phyloP scores from a whole-genome alignment of 2,329 filamentous ascomycete species.

The Emmonsia crescens region DNA sequence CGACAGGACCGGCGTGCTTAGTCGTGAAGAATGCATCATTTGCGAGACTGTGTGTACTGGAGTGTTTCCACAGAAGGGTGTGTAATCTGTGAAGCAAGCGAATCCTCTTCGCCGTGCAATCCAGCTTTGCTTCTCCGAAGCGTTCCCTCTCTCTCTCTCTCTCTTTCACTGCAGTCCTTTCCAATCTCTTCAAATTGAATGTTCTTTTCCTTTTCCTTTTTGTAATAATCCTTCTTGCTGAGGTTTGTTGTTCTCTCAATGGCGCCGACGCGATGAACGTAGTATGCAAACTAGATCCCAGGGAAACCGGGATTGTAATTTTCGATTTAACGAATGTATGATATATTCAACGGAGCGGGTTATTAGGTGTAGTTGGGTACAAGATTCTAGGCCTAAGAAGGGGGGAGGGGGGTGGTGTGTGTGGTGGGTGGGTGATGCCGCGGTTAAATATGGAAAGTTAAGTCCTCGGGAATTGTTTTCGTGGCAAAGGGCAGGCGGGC shows the following conservation, averaged over 20 bases:
- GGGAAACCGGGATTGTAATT: neutral
- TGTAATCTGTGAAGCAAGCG: neutral
- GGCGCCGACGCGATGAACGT: neutral
- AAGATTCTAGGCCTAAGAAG: too few relatives aligned
- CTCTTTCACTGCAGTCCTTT: neutral
- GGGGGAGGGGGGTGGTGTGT: too few relatives aligned
- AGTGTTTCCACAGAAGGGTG: neutral
- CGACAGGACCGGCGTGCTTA: conserved; percentile 77
- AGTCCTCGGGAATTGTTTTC: neutral
- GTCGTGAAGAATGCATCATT: conserved; percentile 68
- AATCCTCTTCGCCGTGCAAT: neutral
- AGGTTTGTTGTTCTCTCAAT: neutral
- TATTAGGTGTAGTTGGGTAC: neutral
- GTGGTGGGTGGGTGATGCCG: too few relatives aligned
- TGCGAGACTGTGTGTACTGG: conserved; percentile 5
- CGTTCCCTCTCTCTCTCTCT: neutral
- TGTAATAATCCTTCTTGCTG: neutral
- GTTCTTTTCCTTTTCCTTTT: neutral
- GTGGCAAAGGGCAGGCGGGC: neutral
- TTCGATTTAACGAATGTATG: neutral
- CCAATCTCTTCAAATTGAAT: neutral
- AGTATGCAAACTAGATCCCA: neutral
- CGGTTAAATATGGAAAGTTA: neutral
- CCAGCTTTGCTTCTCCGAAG: neutral
- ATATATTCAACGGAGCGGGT: neutral